Conservation (phyloP, 2,329 filamentous ascomycete species). For the Fusarium mangiferae region DNA sequence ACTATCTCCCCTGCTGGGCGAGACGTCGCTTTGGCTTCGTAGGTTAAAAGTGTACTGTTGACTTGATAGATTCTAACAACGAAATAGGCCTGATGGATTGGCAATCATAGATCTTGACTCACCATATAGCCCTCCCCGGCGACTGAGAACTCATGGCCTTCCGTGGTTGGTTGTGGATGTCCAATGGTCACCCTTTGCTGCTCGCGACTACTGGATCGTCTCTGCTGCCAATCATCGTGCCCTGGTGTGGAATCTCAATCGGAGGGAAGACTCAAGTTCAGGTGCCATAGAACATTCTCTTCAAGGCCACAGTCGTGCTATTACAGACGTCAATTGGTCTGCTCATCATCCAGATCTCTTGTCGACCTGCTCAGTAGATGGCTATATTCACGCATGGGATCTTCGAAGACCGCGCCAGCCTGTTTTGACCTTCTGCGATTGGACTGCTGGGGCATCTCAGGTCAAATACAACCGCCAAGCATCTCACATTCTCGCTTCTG, state of each 20-base stretch:
- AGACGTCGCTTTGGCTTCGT: constrained; percentile 89
- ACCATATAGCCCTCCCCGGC: constrained; percentile 85
- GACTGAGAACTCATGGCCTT: constrained; percentile 82
- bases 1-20: constrained; percentile 92
- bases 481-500: constrained; percentile 86
- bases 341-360: constrained; percentile 90
- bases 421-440: constrained; percentile 86
- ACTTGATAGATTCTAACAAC: neutral
- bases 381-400: constrained; percentile 94
- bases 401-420: constrained; percentile 78
- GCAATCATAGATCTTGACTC: constrained; percentile 93
- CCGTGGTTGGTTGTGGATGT: constrained; percentile 97
- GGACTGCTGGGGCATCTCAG: constrained; percentile 92
- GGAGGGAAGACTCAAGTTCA: constrained; percentile 76
- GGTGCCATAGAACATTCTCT: constrained; percentile 86
- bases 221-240: constrained; percentile 96
- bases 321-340: constrained; percentile 96
- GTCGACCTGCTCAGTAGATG: constrained; percentile 91
- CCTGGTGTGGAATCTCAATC: constrained; percentile 90
- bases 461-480: constrained; percentile 95
- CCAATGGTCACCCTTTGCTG: constrained; percentile 95
- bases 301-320: constrained; percentile 84
- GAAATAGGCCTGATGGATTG: constrained; percentile 77
- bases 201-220: constrained; percentile 90
- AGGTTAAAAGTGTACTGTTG: constrained; percentile 45